Base-by-base conservation (phyloP, 2,329 filamentous ascomycete species). In the Ophiognomonia clavigignenti-juglandacearum region DNA sequence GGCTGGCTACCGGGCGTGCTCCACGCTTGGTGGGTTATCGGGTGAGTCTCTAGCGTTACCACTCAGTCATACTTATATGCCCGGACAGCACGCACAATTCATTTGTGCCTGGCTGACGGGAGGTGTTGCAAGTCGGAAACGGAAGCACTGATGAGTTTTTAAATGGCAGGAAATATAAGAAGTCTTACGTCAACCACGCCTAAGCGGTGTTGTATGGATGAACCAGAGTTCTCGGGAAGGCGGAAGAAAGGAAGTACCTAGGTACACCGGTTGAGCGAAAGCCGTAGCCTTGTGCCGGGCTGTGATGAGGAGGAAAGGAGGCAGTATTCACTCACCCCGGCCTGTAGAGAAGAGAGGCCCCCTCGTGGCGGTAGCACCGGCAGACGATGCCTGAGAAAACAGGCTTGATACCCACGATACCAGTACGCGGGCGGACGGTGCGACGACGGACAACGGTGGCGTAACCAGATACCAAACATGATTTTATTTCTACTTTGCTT, bases 21-120 rank as follows among this genome's bases (percentile, higher is more conserved):
- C 11, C 50, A 52, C 29, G 50, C 50, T n/a, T 52, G 50, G 50
- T 52, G 50, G 50, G 45, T 52, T 8, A 52, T 52, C 31, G 44
- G 50, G 50, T 49, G 35, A 29, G 36, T 19, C 1, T 19, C 10
- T 7, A 27, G 23, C 7, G 4, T 32, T 14, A 11, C 19, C 6
- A 13, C 3, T 20, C n/a, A n/a, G n/a, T n/a, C n/a, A n/a, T n/a
- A n/a, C n/a, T n/a, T n/a, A n/a, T n/a, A n/a, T 23, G 27, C 19
- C 19, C 29, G 29, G 16, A 31, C 4, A 10, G n/a, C 13, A n/a
- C 29, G 10, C 11, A n/a, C 29, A 31, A 31, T 13, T 11, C 29
- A 10, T 13, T 29, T 23, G 27, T 8, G 39, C 7, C 6, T 8
- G 14, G 20, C 37, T 39, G 3, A 27, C 16, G 38, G 13, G 26